Conservation (phyloP, 495 filamentous ascomycete species). For the Geopyxis carbonaria region DNA sequence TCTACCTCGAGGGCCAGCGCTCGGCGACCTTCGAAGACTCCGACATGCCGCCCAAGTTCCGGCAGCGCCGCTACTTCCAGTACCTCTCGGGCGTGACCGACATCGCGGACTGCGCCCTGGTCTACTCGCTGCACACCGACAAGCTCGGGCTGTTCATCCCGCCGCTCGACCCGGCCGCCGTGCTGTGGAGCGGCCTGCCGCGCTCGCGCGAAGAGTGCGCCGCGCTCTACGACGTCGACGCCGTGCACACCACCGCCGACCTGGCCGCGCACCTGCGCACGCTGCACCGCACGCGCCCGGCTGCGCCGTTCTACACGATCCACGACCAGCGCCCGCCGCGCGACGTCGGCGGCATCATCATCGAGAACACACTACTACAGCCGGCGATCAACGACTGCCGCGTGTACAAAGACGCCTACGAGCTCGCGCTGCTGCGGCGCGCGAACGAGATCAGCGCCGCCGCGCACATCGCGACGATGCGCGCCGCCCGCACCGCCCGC, state of each 20-base stretch:
- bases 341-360: slow-evolving; percentile 3
- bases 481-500: slow-evolving; percentile 37
- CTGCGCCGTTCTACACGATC: slow-evolving; percentile 21
- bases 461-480: slow-evolving; percentile 54
- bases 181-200: slow-evolving; percentile 45
- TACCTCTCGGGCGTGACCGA: slow-evolving; percentile 43
- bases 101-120: slow-evolving; percentile 43
- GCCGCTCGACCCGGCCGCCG: slow-evolving; percentile 34
- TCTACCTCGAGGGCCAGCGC: slow-evolving; percentile 40
- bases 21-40: slow-evolving; percentile 39
- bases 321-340: slow-evolving; percentile 15
- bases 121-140: slow-evolving; percentile 44
- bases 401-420: slow-evolving; percentile 62
- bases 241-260: slow-evolving; percentile 28
- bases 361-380: slow-evolving; percentile 27
- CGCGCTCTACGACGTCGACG: slow-evolving; percentile 32
- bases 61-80: slow-evolving; percentile 55
- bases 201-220: slow-evolving; percentile 34
- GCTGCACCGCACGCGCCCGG: slow-evolving; percentile 11
- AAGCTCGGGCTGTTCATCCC: slow-evolving; percentile 44
- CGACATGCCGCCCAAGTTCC: slow-evolving; percentile 41
- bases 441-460: slow-evolving; percentile 60
- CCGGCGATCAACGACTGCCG: slow-evolving; percentile 56
- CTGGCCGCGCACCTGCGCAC: slow-evolving; percentile 10
- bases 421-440: slow-evolving; percentile 57